These are phyloP conservation scores for Citrullus colocynthis DNA, from an alignment of 306 rosid species.

Conservation along the genomic window DNA sequence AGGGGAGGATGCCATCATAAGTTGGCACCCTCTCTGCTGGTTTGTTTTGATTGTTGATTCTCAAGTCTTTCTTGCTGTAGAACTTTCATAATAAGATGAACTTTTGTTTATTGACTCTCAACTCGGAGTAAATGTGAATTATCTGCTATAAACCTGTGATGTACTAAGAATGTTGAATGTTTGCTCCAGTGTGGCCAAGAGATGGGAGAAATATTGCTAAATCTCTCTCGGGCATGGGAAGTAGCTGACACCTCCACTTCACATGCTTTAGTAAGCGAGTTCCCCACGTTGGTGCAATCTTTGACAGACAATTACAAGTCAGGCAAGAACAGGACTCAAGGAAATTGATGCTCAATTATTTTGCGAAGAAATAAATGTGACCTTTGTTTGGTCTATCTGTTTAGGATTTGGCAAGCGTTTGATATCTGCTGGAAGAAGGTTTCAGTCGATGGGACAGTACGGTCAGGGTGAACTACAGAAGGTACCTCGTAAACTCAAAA, in stretches of 20 bases:
- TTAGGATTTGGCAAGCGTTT: constrained; percentile 80
- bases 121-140: not conserved
- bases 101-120: not conserved
- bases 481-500: constrained; percentile 24
- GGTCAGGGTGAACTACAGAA: constrained; percentile 84
- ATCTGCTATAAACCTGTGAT: not conserved
- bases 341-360: constrained; percentile 7
- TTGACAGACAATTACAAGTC: constrained; percentile 50
- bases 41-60: not conserved
- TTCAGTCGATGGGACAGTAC: constrained; percentile 90
- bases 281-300: constrained; percentile 46
- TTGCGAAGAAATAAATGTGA: constrained; percentile 15
- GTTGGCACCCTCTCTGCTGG: not conserved
- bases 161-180: constrained; percentile 3
- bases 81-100: not conserved
- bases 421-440: constrained; percentile 71
- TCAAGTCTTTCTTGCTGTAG: not conserved
- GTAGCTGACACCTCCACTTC: constrained; percentile 69
- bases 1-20: not conserved
- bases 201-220: constrained; percentile 66
- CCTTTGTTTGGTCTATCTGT: constrained; percentile 13
- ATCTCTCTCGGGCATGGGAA: constrained; percentile 88
- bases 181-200: constrained; percentile 69
- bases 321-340: constrained; percentile 37
- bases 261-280: constrained; percentile 40